These are phyloP conservation scores for Laburnicola sp. DNA, from an alignment of 2,329 filamentous ascomycete genomes.

Conservation along the genomic window DNA sequence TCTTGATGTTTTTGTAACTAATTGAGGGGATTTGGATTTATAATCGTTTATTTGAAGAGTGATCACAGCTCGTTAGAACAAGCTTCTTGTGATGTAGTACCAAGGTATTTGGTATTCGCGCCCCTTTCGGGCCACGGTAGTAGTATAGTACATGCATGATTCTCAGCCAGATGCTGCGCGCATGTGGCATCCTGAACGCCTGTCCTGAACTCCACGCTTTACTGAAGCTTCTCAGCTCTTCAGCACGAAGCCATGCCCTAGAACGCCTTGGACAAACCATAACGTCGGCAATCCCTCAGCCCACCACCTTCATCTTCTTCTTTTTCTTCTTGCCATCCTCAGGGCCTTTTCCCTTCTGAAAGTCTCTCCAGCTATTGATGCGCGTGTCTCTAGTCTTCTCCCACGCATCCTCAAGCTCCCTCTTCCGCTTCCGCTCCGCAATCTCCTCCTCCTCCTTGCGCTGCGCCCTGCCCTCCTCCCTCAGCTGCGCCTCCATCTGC, in stretches of 20 bases:
- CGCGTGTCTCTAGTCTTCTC: constrained; percentile 87
- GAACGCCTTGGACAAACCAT: not conserved
- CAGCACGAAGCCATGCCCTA: constrained; percentile 1
- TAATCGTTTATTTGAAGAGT: not conserved
- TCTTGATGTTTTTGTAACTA: not conserved
- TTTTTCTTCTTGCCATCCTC: constrained; percentile 51
- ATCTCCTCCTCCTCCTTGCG: constrained; percentile 82
- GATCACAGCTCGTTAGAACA: not conserved
- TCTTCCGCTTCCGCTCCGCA: constrained; percentile 62
- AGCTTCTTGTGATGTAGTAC: not conserved
- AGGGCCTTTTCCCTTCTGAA: constrained; percentile 68
- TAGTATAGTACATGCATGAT: constrained; percentile 2
- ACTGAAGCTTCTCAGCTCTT: not conserved
- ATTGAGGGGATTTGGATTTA: not conserved
- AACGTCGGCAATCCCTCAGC: constrained; percentile 35
- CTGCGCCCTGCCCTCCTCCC: constrained; percentile 91
- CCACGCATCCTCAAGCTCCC: constrained; percentile 94
- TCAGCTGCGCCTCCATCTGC: constrained; percentile 91
- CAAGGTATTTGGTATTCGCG: too few species aligned
- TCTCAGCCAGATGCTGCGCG: not conserved
- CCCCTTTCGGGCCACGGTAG: too few species aligned
- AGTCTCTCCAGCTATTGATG: constrained; percentile 92
- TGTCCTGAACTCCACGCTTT: not conserved
- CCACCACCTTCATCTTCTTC: constrained; percentile 58
- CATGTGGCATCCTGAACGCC: not conserved